Evolutionary conservation across 768 basidiomycete species (phyloP).

Genomic region (Mycena pura): DNA sequence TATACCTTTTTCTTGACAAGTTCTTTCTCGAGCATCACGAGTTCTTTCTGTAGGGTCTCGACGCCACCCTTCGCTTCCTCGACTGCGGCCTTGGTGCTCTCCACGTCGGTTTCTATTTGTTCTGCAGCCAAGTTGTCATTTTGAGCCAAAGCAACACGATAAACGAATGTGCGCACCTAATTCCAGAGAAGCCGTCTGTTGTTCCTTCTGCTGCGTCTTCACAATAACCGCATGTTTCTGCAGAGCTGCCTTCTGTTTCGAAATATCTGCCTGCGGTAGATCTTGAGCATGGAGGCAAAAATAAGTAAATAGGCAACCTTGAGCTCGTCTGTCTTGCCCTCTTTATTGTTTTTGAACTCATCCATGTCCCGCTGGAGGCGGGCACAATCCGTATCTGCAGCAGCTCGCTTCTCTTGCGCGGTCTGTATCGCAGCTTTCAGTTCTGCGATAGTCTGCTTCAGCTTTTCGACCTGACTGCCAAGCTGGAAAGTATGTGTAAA

Average conservation of each 20-base stretch:
- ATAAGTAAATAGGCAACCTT: constrained; percentile 59
- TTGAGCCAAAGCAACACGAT: background rate
- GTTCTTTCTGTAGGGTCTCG: constrained; percentile 64
- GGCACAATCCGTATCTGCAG: constrained; percentile 77
- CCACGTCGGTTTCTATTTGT: constrained; percentile 81
- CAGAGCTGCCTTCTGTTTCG: constrained; percentile 78
- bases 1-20: constrained; percentile 54
- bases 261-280: constrained; percentile 69
- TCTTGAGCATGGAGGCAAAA: background rate
- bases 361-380: constrained; percentile 96
- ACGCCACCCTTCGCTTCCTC: constrained; percentile 53
- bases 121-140: constrained; percentile 50
- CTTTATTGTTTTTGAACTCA: constrained; percentile 99
- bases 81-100: constrained; percentile 50
- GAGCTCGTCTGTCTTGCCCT: constrained; percentile 93
- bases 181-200: constrained; percentile 87
- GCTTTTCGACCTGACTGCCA: constrained; percentile 76
- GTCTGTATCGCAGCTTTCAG: constrained; percentile 63
- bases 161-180: constrained; percentile 66
- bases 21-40: constrained; percentile 62
- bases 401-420: constrained; percentile 79
- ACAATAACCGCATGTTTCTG: constrained; percentile 83
- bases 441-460: constrained; percentile 67
- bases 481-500: constrained; percentile 54
- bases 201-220: constrained; percentile 88